phyloP scores from a whole-genome alignment of 2,329 filamentous ascomycete genomes.

The Beauveria bassiana region DNA sequence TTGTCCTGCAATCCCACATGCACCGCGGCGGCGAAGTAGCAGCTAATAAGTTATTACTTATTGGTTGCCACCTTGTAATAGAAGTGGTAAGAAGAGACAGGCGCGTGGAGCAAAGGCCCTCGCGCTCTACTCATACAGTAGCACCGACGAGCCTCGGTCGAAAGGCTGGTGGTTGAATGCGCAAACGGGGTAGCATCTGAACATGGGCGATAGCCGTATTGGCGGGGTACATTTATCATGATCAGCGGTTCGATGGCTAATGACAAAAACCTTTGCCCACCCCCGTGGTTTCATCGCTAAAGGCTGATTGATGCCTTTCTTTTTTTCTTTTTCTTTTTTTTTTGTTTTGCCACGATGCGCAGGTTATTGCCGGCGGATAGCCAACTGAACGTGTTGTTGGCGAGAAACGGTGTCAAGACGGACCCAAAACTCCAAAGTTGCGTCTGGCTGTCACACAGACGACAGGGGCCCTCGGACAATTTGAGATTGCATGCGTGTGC shows the following conservation, averaged over 20 bases:
- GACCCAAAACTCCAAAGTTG: background rate
- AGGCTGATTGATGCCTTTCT: no score
- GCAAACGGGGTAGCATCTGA: background rate
- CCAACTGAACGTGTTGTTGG: background rate
- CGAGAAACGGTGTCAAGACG: background rate
- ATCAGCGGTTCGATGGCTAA: background rate
- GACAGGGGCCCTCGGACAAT: background rate
- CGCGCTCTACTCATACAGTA: background rate
- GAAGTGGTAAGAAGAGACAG: constrained; percentile 7
- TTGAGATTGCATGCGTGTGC: background rate
- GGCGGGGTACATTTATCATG: background rate
- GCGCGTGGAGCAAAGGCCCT: background rate
- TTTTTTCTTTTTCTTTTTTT: no score
- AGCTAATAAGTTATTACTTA: constrained; percentile 13
- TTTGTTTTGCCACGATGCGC: background rate
- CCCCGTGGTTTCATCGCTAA: background rate
- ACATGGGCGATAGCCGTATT: background rate
- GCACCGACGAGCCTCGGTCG: constrained; percentile 8
- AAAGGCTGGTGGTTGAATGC: background rate
- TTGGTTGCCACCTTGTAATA: constrained; percentile 19
- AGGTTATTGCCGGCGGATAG: background rate
- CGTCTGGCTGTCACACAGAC: background rate
- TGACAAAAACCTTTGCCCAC: background rate
- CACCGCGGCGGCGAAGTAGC: background rate
- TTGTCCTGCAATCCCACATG: constrained; percentile 3